phyloP scores from a whole-genome alignment of 1,284 basidiomycete species.

The Kalmanozyma brasiliensis region DNA sequence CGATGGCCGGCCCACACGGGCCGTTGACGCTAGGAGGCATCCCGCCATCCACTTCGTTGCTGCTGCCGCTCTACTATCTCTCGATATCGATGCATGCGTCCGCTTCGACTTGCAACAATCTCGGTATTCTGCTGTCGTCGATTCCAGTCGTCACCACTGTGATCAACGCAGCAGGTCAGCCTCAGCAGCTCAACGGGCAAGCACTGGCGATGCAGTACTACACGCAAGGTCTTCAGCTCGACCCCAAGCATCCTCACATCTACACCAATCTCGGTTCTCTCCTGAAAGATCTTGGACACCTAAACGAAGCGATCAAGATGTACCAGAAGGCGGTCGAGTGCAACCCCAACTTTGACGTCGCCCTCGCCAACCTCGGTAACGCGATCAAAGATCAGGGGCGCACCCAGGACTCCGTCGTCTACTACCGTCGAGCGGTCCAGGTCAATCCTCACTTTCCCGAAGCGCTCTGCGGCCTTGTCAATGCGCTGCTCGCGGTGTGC shows the following conservation, averaged over 20 bases:
- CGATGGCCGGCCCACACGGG: constrained; percentile 48
- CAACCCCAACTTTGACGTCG: constrained; percentile 74
- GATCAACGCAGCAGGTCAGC: constrained; percentile 64
- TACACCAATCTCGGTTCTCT: constrained; percentile 75
- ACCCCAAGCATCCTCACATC: constrained; percentile 74
- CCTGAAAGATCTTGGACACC: constrained; percentile 74
- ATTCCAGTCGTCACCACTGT: constrained; percentile 68
- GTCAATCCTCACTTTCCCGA: constrained; percentile 74
- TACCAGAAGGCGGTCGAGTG: constrained; percentile 72
- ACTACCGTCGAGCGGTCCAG: constrained; percentile 73
- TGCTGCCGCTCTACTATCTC: constrained; percentile 74
- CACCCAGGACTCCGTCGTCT: constrained; percentile 72
- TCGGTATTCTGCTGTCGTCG: constrained; percentile 74
- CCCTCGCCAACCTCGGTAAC: constrained; percentile 75
- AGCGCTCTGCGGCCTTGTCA: constrained; percentile 74
- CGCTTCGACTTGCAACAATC: constrained; percentile 74
- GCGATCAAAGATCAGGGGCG: constrained; percentile 71
- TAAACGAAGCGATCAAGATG: constrained; percentile 72
- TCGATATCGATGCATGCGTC: constrained; percentile 73
- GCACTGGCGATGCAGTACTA: constrained; percentile 74
- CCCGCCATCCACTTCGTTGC: constrained; percentile 71
- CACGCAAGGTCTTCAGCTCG: constrained; percentile 72
- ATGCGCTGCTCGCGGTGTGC: constrained; percentile 73
- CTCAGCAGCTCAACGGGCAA: constrained; percentile 62
- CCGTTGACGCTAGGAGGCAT: constrained; percentile 66